Conservation (phyloP, 805 yeast genomes). For the Candida easanensis region DNA sequence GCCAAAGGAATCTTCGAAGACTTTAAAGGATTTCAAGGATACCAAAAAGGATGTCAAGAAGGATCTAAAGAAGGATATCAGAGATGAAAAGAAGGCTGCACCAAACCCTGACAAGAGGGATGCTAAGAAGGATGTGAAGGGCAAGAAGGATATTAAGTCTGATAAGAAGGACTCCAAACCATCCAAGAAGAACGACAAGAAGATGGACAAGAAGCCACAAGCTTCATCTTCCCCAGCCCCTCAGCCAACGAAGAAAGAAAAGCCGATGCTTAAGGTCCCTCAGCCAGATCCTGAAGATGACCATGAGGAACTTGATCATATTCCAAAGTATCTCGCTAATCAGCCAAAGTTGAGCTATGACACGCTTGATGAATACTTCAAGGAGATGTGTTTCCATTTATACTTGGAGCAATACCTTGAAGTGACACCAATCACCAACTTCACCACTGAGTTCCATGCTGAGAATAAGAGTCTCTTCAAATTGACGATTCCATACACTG, state of each 20-base stretch:
- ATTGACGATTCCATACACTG: conserved; percentile 41
- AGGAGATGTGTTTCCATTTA: conserved; percentile 58
- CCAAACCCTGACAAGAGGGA: no score
- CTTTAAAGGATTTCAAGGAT: no score
- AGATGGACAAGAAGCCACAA: not conserved
- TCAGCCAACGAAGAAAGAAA: conserved; percentile 5
- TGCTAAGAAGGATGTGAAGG: not conserved
- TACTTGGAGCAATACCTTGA: conserved; percentile 60
- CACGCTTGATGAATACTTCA: conserved; percentile 48
- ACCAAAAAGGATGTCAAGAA: conserved; percentile 1
- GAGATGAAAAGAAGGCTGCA: not conserved
- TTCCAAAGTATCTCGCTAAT: conserved; percentile 25
- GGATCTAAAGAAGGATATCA: not conserved
- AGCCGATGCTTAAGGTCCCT: conserved; percentile 16
- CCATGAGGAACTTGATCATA: conserved; percentile 26
- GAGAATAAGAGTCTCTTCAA: conserved; percentile 40
- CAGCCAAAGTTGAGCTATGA: conserved; percentile 47
- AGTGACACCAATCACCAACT: conserved; percentile 43
- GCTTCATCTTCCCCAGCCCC: not conserved
- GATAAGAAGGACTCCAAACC: not conserved
- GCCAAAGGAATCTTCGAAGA: not conserved
- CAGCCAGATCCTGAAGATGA: conserved; percentile 14
- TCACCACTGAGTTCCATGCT: conserved; percentile 53
- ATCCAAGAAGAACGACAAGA: not conserved
- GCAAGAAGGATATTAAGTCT: no score